These are phyloP conservation scores for Tubosaeta brunneosetosa DNA, from an alignment of 768 basidiomycete species.

Conservation along the genomic window DNA sequence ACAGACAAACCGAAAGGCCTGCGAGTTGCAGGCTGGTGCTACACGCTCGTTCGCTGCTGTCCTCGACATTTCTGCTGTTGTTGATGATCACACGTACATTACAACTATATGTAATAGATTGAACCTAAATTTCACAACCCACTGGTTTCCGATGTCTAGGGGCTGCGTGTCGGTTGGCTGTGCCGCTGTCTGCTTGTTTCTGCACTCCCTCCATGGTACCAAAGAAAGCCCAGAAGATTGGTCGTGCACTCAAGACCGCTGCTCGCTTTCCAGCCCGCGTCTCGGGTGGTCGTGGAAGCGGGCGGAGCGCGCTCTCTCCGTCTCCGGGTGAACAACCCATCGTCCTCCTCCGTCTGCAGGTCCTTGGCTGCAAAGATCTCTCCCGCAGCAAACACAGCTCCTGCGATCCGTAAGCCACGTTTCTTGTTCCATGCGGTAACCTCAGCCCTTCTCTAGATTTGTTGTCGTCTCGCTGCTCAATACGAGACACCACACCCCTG, in stretches of 20 bases:
- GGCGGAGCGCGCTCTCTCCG: conserved; percentile 38
- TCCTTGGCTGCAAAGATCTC: conserved; percentile 60
- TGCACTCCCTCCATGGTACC: conserved; percentile 24
- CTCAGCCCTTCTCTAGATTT: conserved; percentile 35
- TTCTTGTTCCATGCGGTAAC: neutral
- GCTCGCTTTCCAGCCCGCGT: conserved; percentile 50
- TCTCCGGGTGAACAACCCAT: conserved; percentile 60
- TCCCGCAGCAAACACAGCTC: conserved; percentile 63
- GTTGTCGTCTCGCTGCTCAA: conserved; percentile 62
- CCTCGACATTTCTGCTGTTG: neutral
- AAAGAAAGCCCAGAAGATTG: conserved; percentile 47
- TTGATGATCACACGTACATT: no score
- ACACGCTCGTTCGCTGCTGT: conserved; percentile 11
- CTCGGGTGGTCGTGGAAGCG: conserved; percentile 37
- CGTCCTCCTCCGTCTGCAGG: conserved; percentile 62
- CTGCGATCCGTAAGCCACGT: conserved; percentile 69
- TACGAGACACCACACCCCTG: conserved; percentile 65
- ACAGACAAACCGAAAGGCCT: conserved; percentile 1
- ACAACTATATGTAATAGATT: no score
- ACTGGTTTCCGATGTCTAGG: conserved; percentile 7
- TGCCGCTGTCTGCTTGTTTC: neutral
- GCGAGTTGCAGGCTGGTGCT: conserved; percentile 12
- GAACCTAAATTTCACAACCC: neutral
- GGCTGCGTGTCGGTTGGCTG: conserved; percentile 13
- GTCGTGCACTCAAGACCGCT: conserved; percentile 56